A percentile compares a stretch with the other conserved stretches of the same genome.
These are phyloP conservation scores for Sporobolus alterniflorus DNA, from an alignment of 202 grass and related monocot species.

Conservation along the genomic window DNA sequence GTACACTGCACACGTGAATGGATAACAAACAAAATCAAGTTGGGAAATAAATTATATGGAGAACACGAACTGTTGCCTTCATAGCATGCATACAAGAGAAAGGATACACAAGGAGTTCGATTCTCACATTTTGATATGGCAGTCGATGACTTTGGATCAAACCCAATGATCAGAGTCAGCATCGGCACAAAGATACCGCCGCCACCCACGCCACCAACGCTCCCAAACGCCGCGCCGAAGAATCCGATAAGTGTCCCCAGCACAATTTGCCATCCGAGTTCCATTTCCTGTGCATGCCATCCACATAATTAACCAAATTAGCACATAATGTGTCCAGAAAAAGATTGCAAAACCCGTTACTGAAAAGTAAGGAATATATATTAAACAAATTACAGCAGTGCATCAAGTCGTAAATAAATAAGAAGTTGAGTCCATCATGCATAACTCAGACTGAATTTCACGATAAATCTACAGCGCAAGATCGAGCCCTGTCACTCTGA, in stretches of 20 bases:
- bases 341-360: not conserved
- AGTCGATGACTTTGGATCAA: slow-evolving; percentile 85
- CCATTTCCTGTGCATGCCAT: slow-evolving; percentile 46
- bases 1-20: slow-evolving; percentile 13
- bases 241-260: slow-evolving; percentile 69
- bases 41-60: not conserved
- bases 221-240: slow-evolving; percentile 86
- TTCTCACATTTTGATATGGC: slow-evolving; percentile 92
- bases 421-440: not conserved
- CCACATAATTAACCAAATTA: slow-evolving; percentile 23
- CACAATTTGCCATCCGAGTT: slow-evolving; percentile 76
- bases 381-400: not conserved
- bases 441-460: slow-evolving; percentile 7
- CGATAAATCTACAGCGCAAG: not conserved
- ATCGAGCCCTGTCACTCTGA: not conserved
- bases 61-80: slow-evolving; percentile 9
- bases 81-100: slow-evolving; percentile 23
- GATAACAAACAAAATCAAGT: slow-evolving; percentile 3
- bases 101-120: not conserved
- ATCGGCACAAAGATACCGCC: slow-evolving; percentile 89
- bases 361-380: not conserved
- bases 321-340: not conserved
- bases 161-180: slow-evolving; percentile 87
- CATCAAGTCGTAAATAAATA: slow-evolving; percentile 9
- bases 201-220: slow-evolving; percentile 79